A percentile compares a stretch with the other conserved stretches of the same genome.
These are phyloP conservation scores for Agapanthus africanus DNA, from an alignment of 106 monocot species.

Conservation along the genomic window DNA sequence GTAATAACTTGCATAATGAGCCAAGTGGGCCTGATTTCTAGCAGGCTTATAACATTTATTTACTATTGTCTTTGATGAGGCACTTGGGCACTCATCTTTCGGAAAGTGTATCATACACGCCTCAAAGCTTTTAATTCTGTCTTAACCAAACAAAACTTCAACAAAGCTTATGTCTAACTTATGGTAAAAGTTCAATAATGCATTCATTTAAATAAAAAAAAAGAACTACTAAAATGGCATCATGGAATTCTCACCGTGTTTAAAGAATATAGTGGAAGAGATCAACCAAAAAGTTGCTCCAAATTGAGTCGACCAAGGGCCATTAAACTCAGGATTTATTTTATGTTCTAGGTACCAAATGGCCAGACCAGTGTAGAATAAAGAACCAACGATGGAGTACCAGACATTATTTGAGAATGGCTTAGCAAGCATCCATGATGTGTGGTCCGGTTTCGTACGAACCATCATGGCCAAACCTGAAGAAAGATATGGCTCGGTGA, in stretches of 20 bases:
- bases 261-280: constrained; percentile 5
- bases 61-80: too few relatives aligned
- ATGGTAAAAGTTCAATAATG: too few relatives aligned
- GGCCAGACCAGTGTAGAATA: background rate
- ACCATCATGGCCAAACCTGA: background rate
- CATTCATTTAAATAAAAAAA: too few relatives aligned
- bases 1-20: too few relatives aligned
- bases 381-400: background rate
- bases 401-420: constrained; percentile 9
- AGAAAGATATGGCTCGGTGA: constrained; percentile 7
- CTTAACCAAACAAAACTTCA: too few relatives aligned
- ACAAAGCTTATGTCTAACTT: too few relatives aligned
- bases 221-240: too few relatives aligned
- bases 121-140: too few relatives aligned
- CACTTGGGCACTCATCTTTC: too few relatives aligned
- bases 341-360: constrained; percentile 9
- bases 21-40: too few relatives aligned
- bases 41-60: too few relatives aligned
- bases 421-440: constrained; percentile 6
- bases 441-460: background rate
- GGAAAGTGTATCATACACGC: too few relatives aligned
- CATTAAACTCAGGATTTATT: constrained; percentile 5
- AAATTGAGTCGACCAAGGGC: constrained; percentile 3
- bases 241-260: constrained; percentile 2
- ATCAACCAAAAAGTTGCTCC: constrained; percentile 9